Evolutionary conservation across 768 basidiomycete genomes (phyloP).

Genomic region (Daedalea quercina): DNA sequence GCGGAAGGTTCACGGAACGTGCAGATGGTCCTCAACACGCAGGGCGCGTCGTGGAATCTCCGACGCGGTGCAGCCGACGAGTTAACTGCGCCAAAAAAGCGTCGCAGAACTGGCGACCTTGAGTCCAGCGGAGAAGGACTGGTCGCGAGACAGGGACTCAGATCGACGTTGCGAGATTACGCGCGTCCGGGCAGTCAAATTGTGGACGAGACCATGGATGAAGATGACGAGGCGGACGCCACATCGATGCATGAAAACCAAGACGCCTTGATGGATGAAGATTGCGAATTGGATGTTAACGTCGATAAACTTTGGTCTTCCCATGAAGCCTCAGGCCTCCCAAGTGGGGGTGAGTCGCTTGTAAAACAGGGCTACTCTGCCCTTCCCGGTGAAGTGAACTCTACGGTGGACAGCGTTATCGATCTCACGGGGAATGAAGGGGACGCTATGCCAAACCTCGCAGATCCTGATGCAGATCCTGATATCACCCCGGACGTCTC

Average conservation of each 20-base stretch:
- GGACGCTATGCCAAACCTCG: too few relatives aligned
- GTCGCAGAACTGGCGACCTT: constrained; percentile 9
- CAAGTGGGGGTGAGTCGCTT: too few relatives aligned
- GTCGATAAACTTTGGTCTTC: too few relatives aligned
- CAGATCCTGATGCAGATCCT: neutral
- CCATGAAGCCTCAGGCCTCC: too few relatives aligned
- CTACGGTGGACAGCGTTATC: neutral
- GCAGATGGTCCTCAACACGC: constrained; percentile 46
- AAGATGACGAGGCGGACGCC: constrained; percentile 11
- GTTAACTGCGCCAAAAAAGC: constrained; percentile 31
- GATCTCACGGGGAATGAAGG: neutral
- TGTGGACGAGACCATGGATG: constrained; percentile 17
- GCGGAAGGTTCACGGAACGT: constrained; percentile 14
- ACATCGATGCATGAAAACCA: too few relatives aligned
- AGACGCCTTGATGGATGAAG: neutral
- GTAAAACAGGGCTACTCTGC: neutral
- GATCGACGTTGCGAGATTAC: constrained; percentile 45
- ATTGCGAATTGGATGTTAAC: too few relatives aligned
- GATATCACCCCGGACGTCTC: neutral
- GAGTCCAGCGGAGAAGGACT: constrained; percentile 4
- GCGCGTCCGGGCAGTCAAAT: constrained; percentile 41
- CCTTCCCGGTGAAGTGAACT: neutral
- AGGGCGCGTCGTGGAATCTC: constrained; percentile 43
- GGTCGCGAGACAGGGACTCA: constrained; percentile 30
- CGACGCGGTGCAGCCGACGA: constrained; percentile 11